Evolutionary conservation across 2,329 filamentous ascomycete genomes (phyloP).

Genomic region (Hymenoscyphus repandus): DNA sequence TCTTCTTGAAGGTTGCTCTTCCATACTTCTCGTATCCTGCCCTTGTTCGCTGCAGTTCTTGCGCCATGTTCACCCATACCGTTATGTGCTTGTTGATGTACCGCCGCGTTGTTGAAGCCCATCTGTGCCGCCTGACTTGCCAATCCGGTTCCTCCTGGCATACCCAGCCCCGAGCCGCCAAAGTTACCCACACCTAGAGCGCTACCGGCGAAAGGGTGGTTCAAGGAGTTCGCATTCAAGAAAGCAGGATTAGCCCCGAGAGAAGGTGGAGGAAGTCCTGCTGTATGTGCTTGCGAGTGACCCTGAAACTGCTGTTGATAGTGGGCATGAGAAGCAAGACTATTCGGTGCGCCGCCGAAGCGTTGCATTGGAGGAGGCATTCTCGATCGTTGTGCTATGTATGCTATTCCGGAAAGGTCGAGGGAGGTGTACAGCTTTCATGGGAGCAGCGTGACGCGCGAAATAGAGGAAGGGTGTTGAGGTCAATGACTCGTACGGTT

Average conservation of each 20-base stretch:
- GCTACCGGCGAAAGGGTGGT: constrained; percentile 59
- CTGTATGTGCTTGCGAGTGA: constrained; percentile 41
- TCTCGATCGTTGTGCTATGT: constrained; percentile 27
- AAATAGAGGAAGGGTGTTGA: not conserved
- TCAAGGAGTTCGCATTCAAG: constrained; percentile 60
- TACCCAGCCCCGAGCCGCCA: constrained; percentile 47
- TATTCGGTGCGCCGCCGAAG: constrained; percentile 32
- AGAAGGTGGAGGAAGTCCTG: constrained; percentile 47
- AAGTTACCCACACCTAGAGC: constrained; percentile 52
- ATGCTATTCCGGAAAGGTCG: constrained; percentile 28
- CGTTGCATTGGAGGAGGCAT: constrained; percentile 33
- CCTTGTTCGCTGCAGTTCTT: constrained; percentile 57
- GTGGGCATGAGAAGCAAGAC: constrained; percentile 33
- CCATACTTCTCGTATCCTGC: constrained; percentile 94
- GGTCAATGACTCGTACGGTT: not conserved
- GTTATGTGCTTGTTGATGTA: constrained; percentile 55
- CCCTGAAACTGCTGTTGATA: constrained; percentile 37
- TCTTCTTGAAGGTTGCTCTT: constrained; percentile 86
- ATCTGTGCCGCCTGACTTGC: constrained; percentile 84
- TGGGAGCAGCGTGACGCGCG: constrained; percentile 29
- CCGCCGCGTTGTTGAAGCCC: constrained; percentile 70
- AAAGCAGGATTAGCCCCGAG: constrained; percentile 67
- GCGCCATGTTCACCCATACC: constrained; percentile 47
- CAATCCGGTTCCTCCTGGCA: constrained; percentile 60
- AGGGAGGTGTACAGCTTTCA: constrained; percentile 29